Evolutionary conservation across 2,329 filamentous ascomycete species (phyloP).

Genomic region (Aspergillus fructus): DNA sequence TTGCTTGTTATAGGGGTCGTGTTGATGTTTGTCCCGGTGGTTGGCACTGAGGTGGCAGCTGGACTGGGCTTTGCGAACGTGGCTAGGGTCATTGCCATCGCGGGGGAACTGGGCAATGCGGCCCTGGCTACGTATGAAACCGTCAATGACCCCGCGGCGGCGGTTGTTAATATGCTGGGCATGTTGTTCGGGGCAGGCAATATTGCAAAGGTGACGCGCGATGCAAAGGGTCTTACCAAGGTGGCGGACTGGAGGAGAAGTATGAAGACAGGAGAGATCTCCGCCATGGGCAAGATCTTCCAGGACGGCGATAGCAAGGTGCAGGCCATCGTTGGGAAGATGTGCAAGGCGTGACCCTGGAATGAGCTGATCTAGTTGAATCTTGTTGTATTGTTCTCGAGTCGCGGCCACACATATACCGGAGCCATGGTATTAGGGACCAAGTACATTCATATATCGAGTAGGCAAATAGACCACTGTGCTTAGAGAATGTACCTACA

Average conservation of each 20-base stretch:
- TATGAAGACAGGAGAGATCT: background rate
- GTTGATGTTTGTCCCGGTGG: background rate
- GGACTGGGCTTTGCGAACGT: background rate
- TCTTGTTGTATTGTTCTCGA: too few species aligned
- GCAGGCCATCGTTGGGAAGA: background rate
- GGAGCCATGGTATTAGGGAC: too few species aligned
- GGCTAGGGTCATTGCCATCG: background rate
- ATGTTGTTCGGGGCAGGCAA: background rate
- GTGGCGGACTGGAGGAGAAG: background rate
- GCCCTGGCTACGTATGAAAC: constrained; percentile 1
- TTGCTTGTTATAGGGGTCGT: background rate
- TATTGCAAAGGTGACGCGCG: background rate
- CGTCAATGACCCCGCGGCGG: background rate
- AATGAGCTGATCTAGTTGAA: too few species aligned
- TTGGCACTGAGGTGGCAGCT: background rate
- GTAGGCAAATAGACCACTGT: too few species aligned
- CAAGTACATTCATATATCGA: too few species aligned
- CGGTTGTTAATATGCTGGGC: background rate
- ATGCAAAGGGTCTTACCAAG: background rate
- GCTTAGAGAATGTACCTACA: too few species aligned
- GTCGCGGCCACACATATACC: too few species aligned
- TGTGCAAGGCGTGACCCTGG: background rate
- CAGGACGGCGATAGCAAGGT: background rate
- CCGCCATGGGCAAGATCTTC: background rate
- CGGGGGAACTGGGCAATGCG: background rate